These are phyloP conservation scores for Sporothrix globosa DNA, from an alignment of 2,329 filamentous ascomycete species.

Conservation along the genomic window DNA sequence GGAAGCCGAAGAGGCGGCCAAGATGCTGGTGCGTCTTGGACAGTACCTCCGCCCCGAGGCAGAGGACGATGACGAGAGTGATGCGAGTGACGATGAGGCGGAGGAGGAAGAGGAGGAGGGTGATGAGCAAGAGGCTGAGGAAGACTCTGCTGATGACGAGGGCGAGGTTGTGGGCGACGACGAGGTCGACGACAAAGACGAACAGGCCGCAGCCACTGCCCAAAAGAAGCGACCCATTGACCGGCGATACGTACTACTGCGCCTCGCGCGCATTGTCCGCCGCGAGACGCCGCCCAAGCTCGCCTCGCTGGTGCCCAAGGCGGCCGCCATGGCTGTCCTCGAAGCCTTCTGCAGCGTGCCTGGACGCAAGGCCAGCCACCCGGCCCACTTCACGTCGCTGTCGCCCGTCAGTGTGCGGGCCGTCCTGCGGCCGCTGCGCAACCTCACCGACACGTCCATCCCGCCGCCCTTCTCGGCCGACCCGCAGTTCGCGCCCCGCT, in stretches of 20 bases:
- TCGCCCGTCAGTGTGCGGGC: constrained; percentile 58
- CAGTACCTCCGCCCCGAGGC: constrained; percentile 62
- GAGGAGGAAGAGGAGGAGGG: constrained; percentile 44
- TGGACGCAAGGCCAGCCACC: constrained; percentile 50
- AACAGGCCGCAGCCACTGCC: not conserved
- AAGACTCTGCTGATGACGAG: constrained; percentile 47
- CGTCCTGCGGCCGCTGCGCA: constrained; percentile 67
- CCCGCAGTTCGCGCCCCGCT: constrained; percentile 66
- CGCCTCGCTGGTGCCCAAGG: constrained; percentile 70
- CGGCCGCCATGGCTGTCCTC: constrained; percentile 73
- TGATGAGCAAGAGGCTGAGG: constrained; percentile 45
- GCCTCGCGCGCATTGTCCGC: constrained; percentile 77
- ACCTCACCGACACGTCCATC: constrained; percentile 80
- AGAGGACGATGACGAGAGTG: constrained; percentile 50
- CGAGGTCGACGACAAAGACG: constrained; percentile 47
- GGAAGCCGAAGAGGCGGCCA: constrained; percentile 76
- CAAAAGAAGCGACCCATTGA: constrained; percentile 30
- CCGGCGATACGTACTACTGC: constrained; percentile 69
- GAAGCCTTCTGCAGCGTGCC: constrained; percentile 61
- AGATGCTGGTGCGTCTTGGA: constrained; percentile 82
- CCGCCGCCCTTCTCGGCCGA: constrained; percentile 72
- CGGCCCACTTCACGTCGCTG: constrained; percentile 56
- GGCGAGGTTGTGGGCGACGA: constrained; percentile 45
- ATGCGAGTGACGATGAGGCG: constrained; percentile 48
- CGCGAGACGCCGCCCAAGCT: constrained; percentile 69